Evolutionary conservation across 768 basidiomycete genomes (phyloP).

Genomic region (Gautieria morchelliformis): DNA sequence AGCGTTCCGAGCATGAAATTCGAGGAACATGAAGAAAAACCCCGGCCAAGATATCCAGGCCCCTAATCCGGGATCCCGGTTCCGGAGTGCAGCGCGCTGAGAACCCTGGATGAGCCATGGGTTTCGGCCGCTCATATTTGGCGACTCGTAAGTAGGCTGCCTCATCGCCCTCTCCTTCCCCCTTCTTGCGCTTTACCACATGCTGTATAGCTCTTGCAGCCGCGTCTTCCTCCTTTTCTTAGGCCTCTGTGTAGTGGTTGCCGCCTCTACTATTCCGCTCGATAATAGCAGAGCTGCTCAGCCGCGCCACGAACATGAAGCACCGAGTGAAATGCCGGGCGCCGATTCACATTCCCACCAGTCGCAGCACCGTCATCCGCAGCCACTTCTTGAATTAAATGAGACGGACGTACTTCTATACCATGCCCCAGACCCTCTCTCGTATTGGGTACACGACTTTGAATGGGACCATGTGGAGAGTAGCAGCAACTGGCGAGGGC

Average conservation of each 20-base stretch:
- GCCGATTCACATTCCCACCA: neutral
- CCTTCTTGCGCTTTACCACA: neutral
- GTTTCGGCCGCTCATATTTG: too few relatives aligned
- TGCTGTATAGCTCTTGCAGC: neutral
- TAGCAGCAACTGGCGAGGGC: constrained; percentile 44
- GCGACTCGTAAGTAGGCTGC: neutral
- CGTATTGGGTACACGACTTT: constrained; percentile 77
- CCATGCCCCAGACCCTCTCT: constrained; percentile 66
- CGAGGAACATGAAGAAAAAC: too few relatives aligned
- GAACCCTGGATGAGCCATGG: too few relatives aligned
- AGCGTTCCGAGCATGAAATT: too few relatives aligned
- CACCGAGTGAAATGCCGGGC: neutral
- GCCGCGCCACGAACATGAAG: neutral
- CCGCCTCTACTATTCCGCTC: neutral
- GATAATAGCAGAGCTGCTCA: neutral
- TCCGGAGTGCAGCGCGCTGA: too few relatives aligned
- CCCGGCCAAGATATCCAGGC: too few relatives aligned
- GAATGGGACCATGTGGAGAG: constrained; percentile 33
- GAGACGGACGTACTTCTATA: constrained; percentile 61
- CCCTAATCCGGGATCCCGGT: too few relatives aligned
- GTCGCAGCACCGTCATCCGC: constrained; percentile 6
- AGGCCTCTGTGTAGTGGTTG: neutral
- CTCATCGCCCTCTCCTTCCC: neutral
- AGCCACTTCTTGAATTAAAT: constrained; percentile 55
- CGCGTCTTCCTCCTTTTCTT: neutral